Conservation (phyloP, 2,329 filamentous ascomycete species). For the Trichoderma afroharzianum region DNA sequence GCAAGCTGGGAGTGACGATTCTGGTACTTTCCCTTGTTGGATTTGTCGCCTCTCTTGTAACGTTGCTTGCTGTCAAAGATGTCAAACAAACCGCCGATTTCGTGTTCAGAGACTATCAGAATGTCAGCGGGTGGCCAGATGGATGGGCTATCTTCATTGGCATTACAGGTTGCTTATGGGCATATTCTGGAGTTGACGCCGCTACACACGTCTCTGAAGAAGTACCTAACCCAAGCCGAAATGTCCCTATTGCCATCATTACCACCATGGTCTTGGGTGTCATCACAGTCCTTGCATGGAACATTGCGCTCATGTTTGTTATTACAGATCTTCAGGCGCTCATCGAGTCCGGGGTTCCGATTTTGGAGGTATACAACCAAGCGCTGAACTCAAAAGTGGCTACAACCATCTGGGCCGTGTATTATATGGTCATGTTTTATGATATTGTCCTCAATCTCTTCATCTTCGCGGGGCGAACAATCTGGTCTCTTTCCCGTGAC, state of each 20-base stretch:
- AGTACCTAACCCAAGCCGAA: constrained; percentile 26
- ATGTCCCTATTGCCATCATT: constrained; percentile 26
- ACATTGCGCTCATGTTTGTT: constrained; percentile 26
- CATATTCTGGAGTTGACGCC: constrained; percentile 24
- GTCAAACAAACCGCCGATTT: constrained; percentile 21
- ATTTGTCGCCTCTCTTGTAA: constrained; percentile 25
- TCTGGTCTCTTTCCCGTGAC: constrained; percentile 27
- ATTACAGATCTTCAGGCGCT: constrained; percentile 25
- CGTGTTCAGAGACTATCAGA: constrained; percentile 24
- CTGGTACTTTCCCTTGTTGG: constrained; percentile 25
- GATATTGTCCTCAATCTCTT: constrained; percentile 27
- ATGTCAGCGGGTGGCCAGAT: constrained; percentile 26
- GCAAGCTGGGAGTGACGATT: constrained; percentile 23
- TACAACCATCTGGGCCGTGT: constrained; percentile 26
- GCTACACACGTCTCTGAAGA: constrained; percentile 26
- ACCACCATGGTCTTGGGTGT: constrained; percentile 25
- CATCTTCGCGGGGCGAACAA: constrained; percentile 26
- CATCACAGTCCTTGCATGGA: constrained; percentile 24
- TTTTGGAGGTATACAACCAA: constrained; percentile 26
- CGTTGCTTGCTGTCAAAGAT: constrained; percentile 22
- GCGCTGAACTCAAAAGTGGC: constrained; percentile 24
- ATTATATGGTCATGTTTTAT: constrained; percentile 28
- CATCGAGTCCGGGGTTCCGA: constrained; percentile 24
- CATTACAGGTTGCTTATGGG: constrained; percentile 26
- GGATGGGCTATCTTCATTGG: constrained; percentile 26